Base-by-base conservation (phyloP, 805 yeast genomes). In the Middelhovenomyces tepae region DNA sequence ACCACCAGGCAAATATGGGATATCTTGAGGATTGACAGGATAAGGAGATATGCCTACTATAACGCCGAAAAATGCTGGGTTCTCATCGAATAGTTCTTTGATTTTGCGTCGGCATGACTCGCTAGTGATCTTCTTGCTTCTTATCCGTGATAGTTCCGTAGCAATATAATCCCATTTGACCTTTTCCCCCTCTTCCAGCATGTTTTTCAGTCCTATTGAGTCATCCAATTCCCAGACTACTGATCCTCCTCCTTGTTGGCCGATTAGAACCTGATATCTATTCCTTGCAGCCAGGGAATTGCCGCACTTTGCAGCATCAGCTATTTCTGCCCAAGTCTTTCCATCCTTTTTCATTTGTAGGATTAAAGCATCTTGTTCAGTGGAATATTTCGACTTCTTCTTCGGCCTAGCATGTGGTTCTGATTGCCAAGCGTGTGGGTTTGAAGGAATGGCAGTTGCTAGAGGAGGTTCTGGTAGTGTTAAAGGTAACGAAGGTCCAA, bases 191-290 rank as follows among this genome's bases (percentile, higher is more conserved):
- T 70, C 75, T 47, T 80, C 87, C 6, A 79, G 54, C n/a, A 74
- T 43, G 11, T 50, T 50, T 44, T 69, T 74, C 24, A 80, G 56
- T 14, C 62, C 61, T 18, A 54, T 38, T 5, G 71, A 65, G 52
- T 78, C 85, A 10, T 69, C 72, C 1, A 60, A 45, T 7, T 69
- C 72, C 78, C 85, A 78, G 19, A 71, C 68, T 16, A 73, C 68
- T 1, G 75, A 66, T 8, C 80, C 81, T 21, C 81, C 79, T 3
- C 89, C 89, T 47, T 80, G 89, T 50, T 80, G 89, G 4, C 91
- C 91, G 43, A 81, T 78, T 30, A 80, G 64, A 3, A 80, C 89
- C 54, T 80, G 89, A 46, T 81, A 81, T 38, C 89, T 58, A 50
- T 80, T 80, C 37, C 89, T 58, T 0, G 87, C 89, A 0, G 89